Conservation (phyloP, 306 rosid genomes). For the Mimosa bimucronata region DNA sequence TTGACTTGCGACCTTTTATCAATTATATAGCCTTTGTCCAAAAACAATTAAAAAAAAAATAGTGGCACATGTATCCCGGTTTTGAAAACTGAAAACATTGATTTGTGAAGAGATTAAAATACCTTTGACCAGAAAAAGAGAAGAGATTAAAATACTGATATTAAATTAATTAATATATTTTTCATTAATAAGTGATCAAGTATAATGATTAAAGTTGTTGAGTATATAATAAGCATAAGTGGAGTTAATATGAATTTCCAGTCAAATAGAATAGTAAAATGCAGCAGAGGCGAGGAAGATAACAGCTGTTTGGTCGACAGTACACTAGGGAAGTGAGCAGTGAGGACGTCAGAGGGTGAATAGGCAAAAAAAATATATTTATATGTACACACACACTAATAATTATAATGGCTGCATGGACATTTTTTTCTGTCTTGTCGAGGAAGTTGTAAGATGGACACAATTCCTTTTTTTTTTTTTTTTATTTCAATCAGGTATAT, state of each 20-base stretch:
- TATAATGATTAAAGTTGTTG: not conserved
- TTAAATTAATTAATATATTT: not conserved
- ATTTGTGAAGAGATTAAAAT: not conserved
- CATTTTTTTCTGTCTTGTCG: constrained; percentile 18
- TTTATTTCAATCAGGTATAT: too few relatives aligned
- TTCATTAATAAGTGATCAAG: not conserved
- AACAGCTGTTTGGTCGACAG: constrained; percentile 48
- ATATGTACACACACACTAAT: too few relatives aligned
- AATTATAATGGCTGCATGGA: not conserved
- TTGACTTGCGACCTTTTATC: constrained; percentile 24
- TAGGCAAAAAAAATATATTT: not conserved
- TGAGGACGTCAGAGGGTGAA: constrained; percentile 6
- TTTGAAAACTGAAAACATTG: not conserved
- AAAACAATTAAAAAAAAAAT: not conserved
- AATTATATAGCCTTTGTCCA: too few relatives aligned
- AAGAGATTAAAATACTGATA: not conserved
- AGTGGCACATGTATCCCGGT: constrained; percentile 34
- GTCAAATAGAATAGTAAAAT: not conserved
- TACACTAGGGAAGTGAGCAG: constrained; percentile 46
- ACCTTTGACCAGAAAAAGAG: too few relatives aligned
- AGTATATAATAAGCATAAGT: not conserved
- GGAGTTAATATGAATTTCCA: not conserved
- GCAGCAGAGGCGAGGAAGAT: constrained; percentile 38
- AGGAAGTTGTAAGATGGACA: not conserved
- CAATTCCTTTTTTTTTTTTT: too few relatives aligned